Evolutionary conservation across 1,284 basidiomycete genomes (phyloP).

Genomic region (Coniophora puteana): DNA sequence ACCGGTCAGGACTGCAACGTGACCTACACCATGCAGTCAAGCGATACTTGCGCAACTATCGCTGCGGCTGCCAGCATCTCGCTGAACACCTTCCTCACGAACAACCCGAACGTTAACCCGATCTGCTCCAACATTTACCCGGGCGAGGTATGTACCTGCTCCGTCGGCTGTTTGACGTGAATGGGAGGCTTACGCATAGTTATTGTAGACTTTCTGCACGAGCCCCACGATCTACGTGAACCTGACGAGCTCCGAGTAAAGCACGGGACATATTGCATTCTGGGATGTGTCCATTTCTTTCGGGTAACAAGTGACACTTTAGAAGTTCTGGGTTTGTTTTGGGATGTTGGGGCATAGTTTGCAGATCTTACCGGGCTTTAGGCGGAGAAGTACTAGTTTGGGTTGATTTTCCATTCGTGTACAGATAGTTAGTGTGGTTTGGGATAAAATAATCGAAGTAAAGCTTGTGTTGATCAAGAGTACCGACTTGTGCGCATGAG

Average conservation of each 20-base stretch:
- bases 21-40: conserved; percentile 32
- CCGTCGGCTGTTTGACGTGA: neutral
- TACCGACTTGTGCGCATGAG: too few relatives aligned
- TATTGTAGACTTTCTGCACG: conserved; percentile 6
- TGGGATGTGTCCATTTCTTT: too few relatives aligned
- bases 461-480: too few relatives aligned
- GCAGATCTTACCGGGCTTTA: too few relatives aligned
- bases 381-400: too few relatives aligned
- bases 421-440: too few relatives aligned
- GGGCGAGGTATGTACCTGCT: conserved; percentile 32
- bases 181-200: neutral
- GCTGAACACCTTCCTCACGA: conserved; percentile 37
- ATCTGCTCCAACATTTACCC: conserved; percentile 46
- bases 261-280: neutral
- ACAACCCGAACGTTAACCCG: conserved; percentile 52
- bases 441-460: too few relatives aligned
- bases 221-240: conserved; percentile 6
- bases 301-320: too few relatives aligned
- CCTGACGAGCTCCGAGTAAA: neutral
- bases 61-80: conserved; percentile 32
- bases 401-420: too few relatives aligned
- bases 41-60: conserved; percentile 41
- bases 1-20: conserved; percentile 39
- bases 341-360: too few relatives aligned
- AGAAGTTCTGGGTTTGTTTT: too few relatives aligned